Conservation (phyloP, 495 filamentous ascomycete genomes). For the Penicillium flavigenum region DNA sequence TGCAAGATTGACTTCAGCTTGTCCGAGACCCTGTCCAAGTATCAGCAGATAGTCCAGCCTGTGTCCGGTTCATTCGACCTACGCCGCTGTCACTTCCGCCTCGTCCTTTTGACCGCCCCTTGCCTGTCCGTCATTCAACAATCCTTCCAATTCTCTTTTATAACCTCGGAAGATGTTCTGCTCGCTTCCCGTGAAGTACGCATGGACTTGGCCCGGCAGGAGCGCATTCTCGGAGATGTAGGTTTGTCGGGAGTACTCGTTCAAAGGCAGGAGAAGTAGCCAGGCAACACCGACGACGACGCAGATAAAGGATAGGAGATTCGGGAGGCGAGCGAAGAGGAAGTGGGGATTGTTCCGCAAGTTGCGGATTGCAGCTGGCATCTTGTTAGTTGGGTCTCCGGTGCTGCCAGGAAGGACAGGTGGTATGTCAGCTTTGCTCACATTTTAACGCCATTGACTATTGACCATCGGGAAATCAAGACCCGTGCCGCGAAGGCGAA, state of each 20-base stretch:
- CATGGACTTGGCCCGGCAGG: constrained; percentile 92
- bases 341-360: constrained; percentile 45
- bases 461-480: constrained; percentile 24
- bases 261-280: constrained; percentile 88
- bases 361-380: constrained; percentile 43
- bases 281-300: constrained; percentile 85
- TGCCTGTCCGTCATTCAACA: constrained; percentile 27
- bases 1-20: constrained; percentile 72
- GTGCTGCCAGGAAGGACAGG: constrained; percentile 17
- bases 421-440: constrained; percentile 30
- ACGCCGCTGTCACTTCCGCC: constrained; percentile 46
- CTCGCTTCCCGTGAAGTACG: constrained; percentile 94
- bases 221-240: constrained; percentile 99
- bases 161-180: constrained; percentile 94
- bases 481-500: constrained; percentile 20
- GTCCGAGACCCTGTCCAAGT: constrained; percentile 55
- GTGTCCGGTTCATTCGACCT: constrained; percentile 21
- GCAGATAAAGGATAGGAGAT: constrained; percentile 73
- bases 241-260: constrained; percentile 87
- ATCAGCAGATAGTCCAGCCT: constrained; percentile 12
- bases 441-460: constrained; percentile 44
- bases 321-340: constrained; percentile 42
- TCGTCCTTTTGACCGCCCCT: constrained; percentile 18
- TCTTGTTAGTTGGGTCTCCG: constrained; percentile 22
- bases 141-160: constrained; percentile 70